Conservation (phyloP, 441 rosid species). For the Populus tomentosa region DNA sequence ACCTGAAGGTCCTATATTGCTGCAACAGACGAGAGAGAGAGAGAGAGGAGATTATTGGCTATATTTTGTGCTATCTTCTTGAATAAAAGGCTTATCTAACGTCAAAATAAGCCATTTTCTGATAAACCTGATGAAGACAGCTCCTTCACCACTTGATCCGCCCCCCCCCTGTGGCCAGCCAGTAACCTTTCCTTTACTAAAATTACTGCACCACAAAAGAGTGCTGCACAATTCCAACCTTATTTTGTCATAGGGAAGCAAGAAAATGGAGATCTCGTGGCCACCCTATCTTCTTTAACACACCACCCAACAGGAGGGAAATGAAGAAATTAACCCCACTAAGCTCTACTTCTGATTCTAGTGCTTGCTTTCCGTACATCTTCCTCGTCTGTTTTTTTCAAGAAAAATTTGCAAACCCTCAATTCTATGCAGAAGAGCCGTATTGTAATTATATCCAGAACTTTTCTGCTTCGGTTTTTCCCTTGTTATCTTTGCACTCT, state of each 20-base stretch:
- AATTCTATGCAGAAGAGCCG: not conserved
- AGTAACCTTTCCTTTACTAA: slow-evolving; percentile 14
- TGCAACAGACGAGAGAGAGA: slow-evolving; percentile 7
- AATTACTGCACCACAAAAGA: not conserved
- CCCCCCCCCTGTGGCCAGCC: not conserved
- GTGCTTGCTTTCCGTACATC: not conserved
- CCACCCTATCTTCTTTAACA: too few relatives aligned
- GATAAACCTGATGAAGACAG: slow-evolving; percentile 30
- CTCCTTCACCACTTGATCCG: not conserved
- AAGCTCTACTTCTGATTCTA: not conserved
- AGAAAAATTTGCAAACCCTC: not conserved
- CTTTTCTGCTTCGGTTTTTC: not conserved
- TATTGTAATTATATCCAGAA: not conserved
- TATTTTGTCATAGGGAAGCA: too few relatives aligned
- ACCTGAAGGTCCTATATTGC: slow-evolving; percentile 23
- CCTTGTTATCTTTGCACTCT: not conserved
- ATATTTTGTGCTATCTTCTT: slow-evolving; percentile 2
- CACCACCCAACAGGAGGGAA: too few relatives aligned
- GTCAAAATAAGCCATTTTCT: slow-evolving; percentile 21
- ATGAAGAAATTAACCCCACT: too few relatives aligned
- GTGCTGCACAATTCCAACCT: slow-evolving; percentile 6
- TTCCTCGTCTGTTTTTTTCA: not conserved
- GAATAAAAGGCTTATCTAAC: slow-evolving; percentile 6
- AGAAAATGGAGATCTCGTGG: too few relatives aligned
- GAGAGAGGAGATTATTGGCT: not conserved